A percentile compares a stretch with the other conserved stretches of the same genome.
Evolutionary conservation across 208 protist species (phyloP).

Genomic region (Wallacemonas sp.): DNA sequence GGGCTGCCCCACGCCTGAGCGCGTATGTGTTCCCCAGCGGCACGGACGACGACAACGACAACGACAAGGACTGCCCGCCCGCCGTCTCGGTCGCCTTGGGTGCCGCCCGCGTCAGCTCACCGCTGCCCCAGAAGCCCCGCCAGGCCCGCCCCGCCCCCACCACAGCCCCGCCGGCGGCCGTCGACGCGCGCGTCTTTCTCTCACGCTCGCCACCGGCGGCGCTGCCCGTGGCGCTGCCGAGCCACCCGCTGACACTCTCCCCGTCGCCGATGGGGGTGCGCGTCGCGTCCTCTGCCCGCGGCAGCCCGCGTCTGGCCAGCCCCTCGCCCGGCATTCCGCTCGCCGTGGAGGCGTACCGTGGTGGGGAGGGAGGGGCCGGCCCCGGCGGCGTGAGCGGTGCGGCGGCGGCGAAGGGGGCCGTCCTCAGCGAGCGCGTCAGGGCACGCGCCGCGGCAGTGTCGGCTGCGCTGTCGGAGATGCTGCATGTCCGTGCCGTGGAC

Average conservation of each 20-base stretch:
- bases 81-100: too few relatives aligned
- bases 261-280: background rate
- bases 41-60: background rate
- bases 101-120: background rate
- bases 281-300: background rate
- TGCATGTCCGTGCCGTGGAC: conserved; percentile 19
- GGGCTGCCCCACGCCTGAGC: background rate
- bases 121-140: background rate
- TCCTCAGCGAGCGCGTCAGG: background rate
- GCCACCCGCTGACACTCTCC: background rate
- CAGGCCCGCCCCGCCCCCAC: background rate
- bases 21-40: background rate
- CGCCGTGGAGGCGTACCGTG: background rate
- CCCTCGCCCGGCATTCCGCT: conserved; percentile 13
- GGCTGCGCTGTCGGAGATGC: conserved; percentile 8
- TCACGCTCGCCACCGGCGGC: background rate
- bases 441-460: background rate
- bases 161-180: too few relatives aligned
- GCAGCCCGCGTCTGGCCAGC: background rate
- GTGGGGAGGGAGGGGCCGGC: too few relatives aligned
- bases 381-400: too few relatives aligned
- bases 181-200: background rate
- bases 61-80: background rate
- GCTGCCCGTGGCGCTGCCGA: background rate
- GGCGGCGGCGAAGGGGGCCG: too few relatives aligned